A percentile compares a stretch with the other conserved stretches of the same genome.
These are phyloP conservation scores for Chaetomidium leptoderma DNA, from an alignment of 495 filamentous ascomycete genomes.

Conservation along the genomic window DNA sequence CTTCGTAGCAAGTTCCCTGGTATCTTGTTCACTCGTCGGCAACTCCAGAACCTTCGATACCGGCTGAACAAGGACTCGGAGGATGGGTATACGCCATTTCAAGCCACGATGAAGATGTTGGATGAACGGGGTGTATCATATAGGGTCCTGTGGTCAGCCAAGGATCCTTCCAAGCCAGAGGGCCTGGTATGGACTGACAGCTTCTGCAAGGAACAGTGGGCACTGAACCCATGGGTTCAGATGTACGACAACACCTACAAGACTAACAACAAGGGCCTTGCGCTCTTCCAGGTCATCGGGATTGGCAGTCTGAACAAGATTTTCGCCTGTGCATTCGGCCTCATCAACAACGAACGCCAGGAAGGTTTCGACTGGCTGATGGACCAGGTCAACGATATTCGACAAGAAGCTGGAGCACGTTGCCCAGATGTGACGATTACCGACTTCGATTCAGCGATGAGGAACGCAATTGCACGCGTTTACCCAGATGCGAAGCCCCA, in stretches of 20 bases:
- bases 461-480: background rate
- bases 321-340: background rate
- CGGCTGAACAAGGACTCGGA: background rate
- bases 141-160: background rate
- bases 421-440: background rate
- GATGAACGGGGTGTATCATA: background rate
- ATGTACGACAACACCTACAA: conserved; percentile 5
- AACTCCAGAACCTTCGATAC: background rate
- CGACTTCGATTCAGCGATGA: background rate
- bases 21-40: background rate
- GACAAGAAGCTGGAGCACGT: no score
- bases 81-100: background rate
- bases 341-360: conserved; percentile 4
- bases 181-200: background rate
- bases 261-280: conserved; percentile 4
- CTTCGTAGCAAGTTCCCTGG: background rate
- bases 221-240: background rate
- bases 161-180: background rate
- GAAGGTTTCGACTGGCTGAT: conserved; percentile 10
- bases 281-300: conserved; percentile 3
- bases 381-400: background rate
- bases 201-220: background rate
- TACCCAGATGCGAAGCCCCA: background rate
- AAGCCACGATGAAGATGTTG: background rate
- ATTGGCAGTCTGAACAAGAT: background rate